A percentile compares a stretch with the other conserved stretches of the same genome.
Conservation (phyloP, 306 rosid genomes). For the Hippophae rhamnoides region DNA sequence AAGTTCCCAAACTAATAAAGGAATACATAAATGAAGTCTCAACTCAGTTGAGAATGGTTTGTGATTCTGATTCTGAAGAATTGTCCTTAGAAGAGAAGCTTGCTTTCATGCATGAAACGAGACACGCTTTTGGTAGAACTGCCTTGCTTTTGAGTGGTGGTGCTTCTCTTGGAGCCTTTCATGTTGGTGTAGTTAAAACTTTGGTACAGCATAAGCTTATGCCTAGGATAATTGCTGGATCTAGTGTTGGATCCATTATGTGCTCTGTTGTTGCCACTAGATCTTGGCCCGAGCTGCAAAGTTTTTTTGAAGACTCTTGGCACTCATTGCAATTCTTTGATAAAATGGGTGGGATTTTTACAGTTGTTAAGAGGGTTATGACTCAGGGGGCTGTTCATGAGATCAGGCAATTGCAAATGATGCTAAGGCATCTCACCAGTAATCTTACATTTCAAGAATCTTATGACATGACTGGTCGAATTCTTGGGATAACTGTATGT, state of each 20-base stretch:
- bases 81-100: conserved; percentile 76
- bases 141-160: conserved; percentile 96
- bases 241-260: conserved; percentile 96
- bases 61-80: conserved; percentile 82
- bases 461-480: conserved; percentile 92
- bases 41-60: conserved; percentile 82
- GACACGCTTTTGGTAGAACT: conserved; percentile 95
- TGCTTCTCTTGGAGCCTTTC: conserved; percentile 93
- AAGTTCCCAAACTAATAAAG: conserved; percentile 72
- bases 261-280: conserved; percentile 91
- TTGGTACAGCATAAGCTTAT: conserved; percentile 80
- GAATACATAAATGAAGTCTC: conserved; percentile 85
- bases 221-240: conserved; percentile 94
- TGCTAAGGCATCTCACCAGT: conserved; percentile 83
- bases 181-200: conserved; percentile 77
- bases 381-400: conserved; percentile 90
- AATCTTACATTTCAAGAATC: conserved; percentile 98
- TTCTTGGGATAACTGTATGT: conserved; percentile 94
- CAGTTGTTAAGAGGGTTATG: conserved; percentile 77
- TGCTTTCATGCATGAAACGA: conserved; percentile 87
- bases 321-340: conserved; percentile 82
- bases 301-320: conserved; percentile 85
- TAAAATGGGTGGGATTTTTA: conserved; percentile 82
- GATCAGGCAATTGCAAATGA: conserved; percentile 79
- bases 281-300: conserved; percentile 95